Conservation (phyloP, 495 filamentous ascomycete genomes). For the Aspergillus incahuasiensis region DNA sequence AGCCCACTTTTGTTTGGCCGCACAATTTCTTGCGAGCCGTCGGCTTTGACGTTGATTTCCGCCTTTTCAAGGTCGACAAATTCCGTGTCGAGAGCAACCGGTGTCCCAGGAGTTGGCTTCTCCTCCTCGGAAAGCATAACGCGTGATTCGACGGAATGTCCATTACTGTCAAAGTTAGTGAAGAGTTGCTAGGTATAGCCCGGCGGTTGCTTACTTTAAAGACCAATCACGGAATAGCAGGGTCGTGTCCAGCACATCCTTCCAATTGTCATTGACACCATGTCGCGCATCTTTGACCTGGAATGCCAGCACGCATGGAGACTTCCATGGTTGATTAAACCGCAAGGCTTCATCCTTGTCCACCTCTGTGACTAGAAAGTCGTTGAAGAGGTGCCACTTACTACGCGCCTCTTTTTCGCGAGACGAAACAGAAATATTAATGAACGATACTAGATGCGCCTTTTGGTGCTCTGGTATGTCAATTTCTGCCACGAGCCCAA, state of each 20-base stretch:
- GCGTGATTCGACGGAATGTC: slow-evolving; percentile 38
- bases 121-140: slow-evolving; percentile 62
- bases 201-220: slow-evolving; percentile 48
- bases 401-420: slow-evolving; percentile 48
- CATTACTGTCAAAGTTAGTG: slow-evolving; percentile 21
- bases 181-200: neutral
- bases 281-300: slow-evolving; percentile 74
- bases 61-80: slow-evolving; percentile 88
- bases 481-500: slow-evolving; percentile 87
- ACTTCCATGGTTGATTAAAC: slow-evolving; percentile 87
- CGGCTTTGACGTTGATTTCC: slow-evolving; percentile 88
- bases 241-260: slow-evolving; percentile 71
- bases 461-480: slow-evolving; percentile 77
- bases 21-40: slow-evolving; percentile 80
- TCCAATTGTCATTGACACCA: slow-evolving; percentile 79
- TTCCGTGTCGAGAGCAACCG: slow-evolving; percentile 90
- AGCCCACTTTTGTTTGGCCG: slow-evolving; percentile 79
- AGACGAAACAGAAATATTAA: slow-evolving; percentile 77
- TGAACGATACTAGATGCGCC: slow-evolving; percentile 83
- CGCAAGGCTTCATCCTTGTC: slow-evolving; percentile 74
- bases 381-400: slow-evolving; percentile 94
- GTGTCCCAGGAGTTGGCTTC: slow-evolving; percentile 61
- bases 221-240: slow-evolving; percentile 73
- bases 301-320: slow-evolving; percentile 79
- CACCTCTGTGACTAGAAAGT: slow-evolving; percentile 86